These are phyloP conservation scores for Vitis hybrid DNA, from an alignment of 177 flowering plant species.

Conservation along the genomic window DNA sequence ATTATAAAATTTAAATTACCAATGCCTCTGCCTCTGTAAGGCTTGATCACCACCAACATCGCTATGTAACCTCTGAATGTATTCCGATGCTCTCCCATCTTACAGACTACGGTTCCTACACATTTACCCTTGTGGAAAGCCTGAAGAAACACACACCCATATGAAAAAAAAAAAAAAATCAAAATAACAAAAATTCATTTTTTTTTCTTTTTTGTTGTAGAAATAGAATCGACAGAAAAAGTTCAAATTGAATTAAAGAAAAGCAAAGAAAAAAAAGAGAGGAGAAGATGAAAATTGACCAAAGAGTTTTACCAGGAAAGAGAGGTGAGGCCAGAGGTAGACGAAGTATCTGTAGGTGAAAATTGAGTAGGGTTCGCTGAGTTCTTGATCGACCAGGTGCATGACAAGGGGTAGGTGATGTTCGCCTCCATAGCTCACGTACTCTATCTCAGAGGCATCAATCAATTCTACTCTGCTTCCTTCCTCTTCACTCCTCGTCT, in stretches of 20 bases:
- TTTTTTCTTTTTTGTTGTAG: neutral
- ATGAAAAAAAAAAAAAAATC: conserved; percentile 1
- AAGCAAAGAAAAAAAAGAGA: neutral
- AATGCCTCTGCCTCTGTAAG: conserved; percentile 88
- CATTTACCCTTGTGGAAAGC: conserved; percentile 85
- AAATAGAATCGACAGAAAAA: neutral
- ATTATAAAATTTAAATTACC: conserved; percentile 36
- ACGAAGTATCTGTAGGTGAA: conserved; percentile 99
- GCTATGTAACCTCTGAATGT: conserved; percentile 94
- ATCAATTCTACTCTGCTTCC: conserved; percentile 17
- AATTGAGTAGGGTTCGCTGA: conserved; percentile 98
- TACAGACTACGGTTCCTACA: conserved; percentile 92
- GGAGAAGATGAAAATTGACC: neutral
- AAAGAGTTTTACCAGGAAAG: conserved; percentile 55
- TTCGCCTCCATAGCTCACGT: conserved; percentile 88
- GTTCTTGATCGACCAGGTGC: conserved; percentile 86
- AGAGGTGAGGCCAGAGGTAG: conserved; percentile 96
- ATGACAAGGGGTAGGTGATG: conserved; percentile 91
- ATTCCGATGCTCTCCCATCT: conserved; percentile 93
- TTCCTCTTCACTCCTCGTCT: conserved; percentile 2
- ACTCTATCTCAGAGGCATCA: conserved; percentile 60
- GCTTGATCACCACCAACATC: conserved; percentile 90
- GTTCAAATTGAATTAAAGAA: neutral
- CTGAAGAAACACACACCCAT: conserved; percentile 27
- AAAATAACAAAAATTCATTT: neutral